phyloP scores from a whole-genome alignment of 768 basidiomycete species.

The Naganishia vaughanmartiniae region DNA sequence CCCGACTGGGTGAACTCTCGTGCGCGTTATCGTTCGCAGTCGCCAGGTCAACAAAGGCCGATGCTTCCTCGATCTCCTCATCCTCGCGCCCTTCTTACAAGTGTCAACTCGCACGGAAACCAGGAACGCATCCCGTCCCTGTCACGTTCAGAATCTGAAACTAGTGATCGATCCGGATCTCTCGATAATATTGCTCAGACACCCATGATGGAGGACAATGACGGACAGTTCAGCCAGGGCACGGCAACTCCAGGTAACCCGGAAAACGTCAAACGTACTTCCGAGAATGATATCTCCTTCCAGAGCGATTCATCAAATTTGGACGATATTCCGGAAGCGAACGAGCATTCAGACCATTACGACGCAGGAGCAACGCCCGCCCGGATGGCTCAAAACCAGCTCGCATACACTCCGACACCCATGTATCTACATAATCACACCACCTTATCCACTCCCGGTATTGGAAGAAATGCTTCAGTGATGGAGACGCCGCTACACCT shows the following conservation, averaged over 20 bases:
- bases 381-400: background rate
- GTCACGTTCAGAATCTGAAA: slow-evolving; percentile 10
- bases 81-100: slow-evolving; percentile 9
- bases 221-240: background rate
- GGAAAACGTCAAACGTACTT: background rate
- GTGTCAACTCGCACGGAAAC: background rate
- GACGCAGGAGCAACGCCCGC: background rate
- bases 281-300: background rate
- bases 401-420: background rate
- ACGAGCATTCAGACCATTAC: slow-evolving; percentile 7
- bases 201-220: background rate
- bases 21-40: slow-evolving; percentile 12
- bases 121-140: slow-evolving; percentile 13
- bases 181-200: slow-evolving; percentile 1
- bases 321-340: slow-evolving; percentile 11
- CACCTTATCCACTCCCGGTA: slow-evolving; percentile 10
- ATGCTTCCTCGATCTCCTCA: slow-evolving; percentile 11
- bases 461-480: slow-evolving; percentile 8
- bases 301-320: background rate
- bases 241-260: background rate
- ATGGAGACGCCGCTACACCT: slow-evolving; percentile 16
- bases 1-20: slow-evolving; percentile 13
- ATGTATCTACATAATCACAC: slow-evolving; percentile 2
- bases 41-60: slow-evolving; percentile 3
- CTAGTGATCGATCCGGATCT: slow-evolving; percentile 6